phyloP scores from a whole-genome alignment of 768 basidiomycete genomes.

The Suillus subaureus region DNA sequence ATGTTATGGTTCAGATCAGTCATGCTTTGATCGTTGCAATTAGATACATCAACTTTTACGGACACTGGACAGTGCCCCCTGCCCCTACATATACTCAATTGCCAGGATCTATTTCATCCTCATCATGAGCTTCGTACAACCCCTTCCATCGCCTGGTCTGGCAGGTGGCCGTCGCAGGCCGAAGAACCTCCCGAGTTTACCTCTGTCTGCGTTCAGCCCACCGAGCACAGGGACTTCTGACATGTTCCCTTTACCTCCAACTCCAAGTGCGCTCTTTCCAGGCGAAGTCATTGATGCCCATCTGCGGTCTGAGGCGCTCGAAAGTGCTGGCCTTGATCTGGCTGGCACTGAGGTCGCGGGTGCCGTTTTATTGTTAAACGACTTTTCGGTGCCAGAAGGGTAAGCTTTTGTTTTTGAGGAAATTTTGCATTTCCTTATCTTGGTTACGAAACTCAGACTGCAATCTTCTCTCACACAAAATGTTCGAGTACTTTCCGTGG shows the following conservation, averaged over 20 bases:
- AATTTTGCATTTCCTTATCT: background rate
- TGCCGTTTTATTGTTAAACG: slow-evolving; percentile 32
- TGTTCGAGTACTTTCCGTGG: slow-evolving; percentile 44
- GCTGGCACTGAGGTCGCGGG: slow-evolving; percentile 37
- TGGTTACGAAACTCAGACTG: slow-evolving; percentile 14
- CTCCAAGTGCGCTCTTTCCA: slow-evolving; percentile 69
- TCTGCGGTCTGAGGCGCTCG: slow-evolving; percentile 48
- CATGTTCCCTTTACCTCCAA: slow-evolving; percentile 66
- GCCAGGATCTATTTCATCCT: background rate
- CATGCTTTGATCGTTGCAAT: slow-evolving; percentile 9
- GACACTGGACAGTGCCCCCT: background rate
- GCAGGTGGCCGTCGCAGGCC: slow-evolving; percentile 59
- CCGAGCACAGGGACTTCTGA: slow-evolving; percentile 70
- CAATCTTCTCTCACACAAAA: slow-evolving; percentile 2
- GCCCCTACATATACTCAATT: background rate
- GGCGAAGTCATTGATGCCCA: slow-evolving; percentile 67
- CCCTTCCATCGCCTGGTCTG: slow-evolving; percentile 45
- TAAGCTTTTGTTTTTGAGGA: background rate
- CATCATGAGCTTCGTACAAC: slow-evolving; percentile 12
- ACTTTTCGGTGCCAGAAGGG: background rate
- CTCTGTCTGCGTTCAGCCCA: slow-evolving; percentile 74
- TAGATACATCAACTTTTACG: background rate
- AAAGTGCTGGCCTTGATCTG: slow-evolving; percentile 1
- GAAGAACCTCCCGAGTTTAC: slow-evolving; percentile 70
- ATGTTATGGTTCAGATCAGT: background rate